phyloP scores from a whole-genome alignment of 179 eudicot genomes.

The Beta corolliflora region DNA sequence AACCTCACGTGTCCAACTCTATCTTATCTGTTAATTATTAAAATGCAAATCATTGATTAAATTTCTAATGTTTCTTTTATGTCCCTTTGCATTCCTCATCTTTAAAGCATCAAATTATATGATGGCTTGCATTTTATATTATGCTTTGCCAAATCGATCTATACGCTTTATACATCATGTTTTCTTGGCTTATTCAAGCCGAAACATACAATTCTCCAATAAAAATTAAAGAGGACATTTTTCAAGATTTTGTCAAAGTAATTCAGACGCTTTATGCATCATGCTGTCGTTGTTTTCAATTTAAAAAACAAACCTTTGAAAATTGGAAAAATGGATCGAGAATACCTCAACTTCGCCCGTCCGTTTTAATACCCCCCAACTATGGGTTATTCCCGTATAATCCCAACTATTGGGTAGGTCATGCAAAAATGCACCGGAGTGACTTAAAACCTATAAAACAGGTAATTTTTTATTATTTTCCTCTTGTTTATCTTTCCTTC shows the following conservation, averaged over 20 bases:
- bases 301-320: neutral
- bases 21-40: conserved; percentile 15
- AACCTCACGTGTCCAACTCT: conserved; percentile 21
- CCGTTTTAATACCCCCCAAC: no score
- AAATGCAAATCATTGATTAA: conserved; percentile 14
- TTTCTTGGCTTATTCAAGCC: neutral
- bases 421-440: no score
- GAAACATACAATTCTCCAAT: neutral
- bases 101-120: conserved; percentile 2
- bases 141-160: conserved; percentile 4
- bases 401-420: no score
- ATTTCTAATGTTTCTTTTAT: neutral
- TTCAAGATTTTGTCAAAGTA: neutral
- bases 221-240: neutral
- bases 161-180: conserved; percentile 7
- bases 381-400: no score
- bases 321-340: no score
- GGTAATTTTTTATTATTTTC: no score
- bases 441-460: no score
- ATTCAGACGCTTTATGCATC: neutral
- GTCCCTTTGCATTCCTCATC: neutral
- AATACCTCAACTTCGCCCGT: no score
- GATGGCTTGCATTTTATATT: neutral
- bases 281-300: neutral
- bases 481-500: no score